Evolutionary conservation across 495 filamentous ascomycete species (phyloP).

Genomic region (Penicillium cataractarum): DNA sequence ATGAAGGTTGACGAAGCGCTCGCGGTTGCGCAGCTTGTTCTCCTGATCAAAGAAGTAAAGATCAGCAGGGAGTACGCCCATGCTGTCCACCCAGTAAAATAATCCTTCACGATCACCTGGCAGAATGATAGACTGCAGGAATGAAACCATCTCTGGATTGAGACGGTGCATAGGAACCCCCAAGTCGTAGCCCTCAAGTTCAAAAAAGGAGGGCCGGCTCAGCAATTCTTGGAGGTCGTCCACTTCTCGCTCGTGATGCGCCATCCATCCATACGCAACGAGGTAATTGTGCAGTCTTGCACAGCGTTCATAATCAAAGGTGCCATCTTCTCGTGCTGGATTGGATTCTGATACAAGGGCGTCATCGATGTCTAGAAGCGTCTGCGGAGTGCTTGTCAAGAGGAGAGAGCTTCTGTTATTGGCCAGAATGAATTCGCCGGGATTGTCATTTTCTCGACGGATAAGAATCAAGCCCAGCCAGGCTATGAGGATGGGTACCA

Average conservation of each 20-base stretch:
- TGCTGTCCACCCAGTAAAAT: background rate
- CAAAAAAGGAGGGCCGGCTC: background rate
- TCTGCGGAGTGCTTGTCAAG: background rate
- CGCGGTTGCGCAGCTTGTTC: background rate
- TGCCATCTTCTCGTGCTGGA: background rate
- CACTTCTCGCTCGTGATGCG: background rate
- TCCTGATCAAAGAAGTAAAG: background rate
- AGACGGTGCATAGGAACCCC: background rate
- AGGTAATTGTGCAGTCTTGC: constrained; percentile 1
- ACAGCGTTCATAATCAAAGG: background rate
- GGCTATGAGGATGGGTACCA: background rate
- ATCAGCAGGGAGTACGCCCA: background rate
- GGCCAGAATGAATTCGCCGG: background rate
- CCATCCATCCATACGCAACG: background rate
- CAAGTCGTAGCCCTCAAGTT: background rate
- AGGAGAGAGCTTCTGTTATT: constrained; percentile 2
- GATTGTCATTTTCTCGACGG: background rate
- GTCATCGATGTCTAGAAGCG: background rate
- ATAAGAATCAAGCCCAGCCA: background rate
- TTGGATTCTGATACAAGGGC: background rate
- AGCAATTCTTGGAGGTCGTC: background rate
- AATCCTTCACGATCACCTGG: background rate
- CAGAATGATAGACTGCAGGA: background rate
- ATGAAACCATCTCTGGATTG: background rate
- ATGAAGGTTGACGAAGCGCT: background rate